phyloP scores from a whole-genome alignment of 495 filamentous ascomycete species.

The Hyaloscypha hepaticicola region DNA sequence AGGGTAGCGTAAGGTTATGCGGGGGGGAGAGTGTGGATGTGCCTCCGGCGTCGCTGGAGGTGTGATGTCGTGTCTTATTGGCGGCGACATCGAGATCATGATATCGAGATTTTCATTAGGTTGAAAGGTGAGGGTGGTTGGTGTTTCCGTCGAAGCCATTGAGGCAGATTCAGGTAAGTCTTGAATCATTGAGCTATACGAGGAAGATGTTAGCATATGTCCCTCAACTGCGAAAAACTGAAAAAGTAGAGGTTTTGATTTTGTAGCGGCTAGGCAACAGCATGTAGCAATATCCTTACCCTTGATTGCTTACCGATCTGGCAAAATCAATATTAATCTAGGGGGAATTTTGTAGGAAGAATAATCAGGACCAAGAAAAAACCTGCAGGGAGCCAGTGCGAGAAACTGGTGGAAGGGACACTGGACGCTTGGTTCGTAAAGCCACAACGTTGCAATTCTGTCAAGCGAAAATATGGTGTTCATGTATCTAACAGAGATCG shows the following conservation, averaged over 20 bases:
- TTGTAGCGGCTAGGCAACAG: background rate
- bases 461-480: too few species aligned
- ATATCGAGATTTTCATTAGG: background rate
- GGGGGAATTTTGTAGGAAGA: background rate
- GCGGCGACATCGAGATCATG: background rate
- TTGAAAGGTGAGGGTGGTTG: background rate
- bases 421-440: too few species aligned
- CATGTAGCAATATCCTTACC: background rate
- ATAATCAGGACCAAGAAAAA: background rate
- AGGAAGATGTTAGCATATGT: slow-evolving; percentile 13
- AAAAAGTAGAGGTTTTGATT: background rate
- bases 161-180: background rate
- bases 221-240: slow-evolving; percentile 13
- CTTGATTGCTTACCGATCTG: background rate
- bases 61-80: background rate
- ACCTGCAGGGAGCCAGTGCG: too few species aligned
- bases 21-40: background rate
- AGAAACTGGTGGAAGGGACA: too few species aligned
- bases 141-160: background rate
- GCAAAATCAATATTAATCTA: background rate
- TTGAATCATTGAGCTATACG: background rate
- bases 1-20: slow-evolving; percentile 16
- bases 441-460: too few species aligned
- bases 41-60: slow-evolving; percentile 4
- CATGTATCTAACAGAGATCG: too few species aligned